phyloP scores from a whole-genome alignment of 1,139 yeast genomes.

The Nadsonia starkeyi-henricii region DNA sequence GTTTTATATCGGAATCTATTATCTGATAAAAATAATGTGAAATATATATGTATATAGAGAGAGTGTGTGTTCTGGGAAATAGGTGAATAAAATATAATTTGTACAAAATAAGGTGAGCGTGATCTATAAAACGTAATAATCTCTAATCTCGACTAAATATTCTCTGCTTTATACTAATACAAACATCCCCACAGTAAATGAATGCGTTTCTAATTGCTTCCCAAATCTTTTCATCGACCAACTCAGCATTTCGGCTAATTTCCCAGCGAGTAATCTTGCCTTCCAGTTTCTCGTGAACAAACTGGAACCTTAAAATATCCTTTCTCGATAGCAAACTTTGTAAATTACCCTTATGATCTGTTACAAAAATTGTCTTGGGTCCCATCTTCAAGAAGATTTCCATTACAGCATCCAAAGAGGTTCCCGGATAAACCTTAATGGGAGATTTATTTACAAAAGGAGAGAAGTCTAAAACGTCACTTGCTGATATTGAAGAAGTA shows the following conservation, averaged over 20 bases:
- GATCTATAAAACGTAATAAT: too few species aligned
- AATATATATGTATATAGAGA: too few species aligned
- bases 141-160: too few species aligned
- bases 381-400: constrained; percentile 70
- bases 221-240: constrained; percentile 16
- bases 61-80: too few species aligned
- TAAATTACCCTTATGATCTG: constrained; percentile 35
- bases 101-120: too few species aligned
- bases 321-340: constrained; percentile 55
- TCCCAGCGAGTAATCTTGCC: constrained; percentile 11
- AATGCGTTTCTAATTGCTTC: constrained; percentile 7
- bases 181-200: background rate
- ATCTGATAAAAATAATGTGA: too few species aligned
- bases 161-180: background rate
- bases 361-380: constrained; percentile 60
- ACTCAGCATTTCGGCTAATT: constrained; percentile 12
- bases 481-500: constrained; percentile 1
- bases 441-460: constrained; percentile 47
- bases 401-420: constrained; percentile 48
- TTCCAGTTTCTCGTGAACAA: constrained; percentile 11
- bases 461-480: constrained; percentile 26
- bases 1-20: too few species aligned
- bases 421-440: constrained; percentile 38
- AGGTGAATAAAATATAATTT: too few species aligned
- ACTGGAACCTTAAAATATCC: constrained; percentile 43